Evolutionary conservation across 768 basidiomycete genomes (phyloP).

Genomic region (Cubamyces sp.): DNA sequence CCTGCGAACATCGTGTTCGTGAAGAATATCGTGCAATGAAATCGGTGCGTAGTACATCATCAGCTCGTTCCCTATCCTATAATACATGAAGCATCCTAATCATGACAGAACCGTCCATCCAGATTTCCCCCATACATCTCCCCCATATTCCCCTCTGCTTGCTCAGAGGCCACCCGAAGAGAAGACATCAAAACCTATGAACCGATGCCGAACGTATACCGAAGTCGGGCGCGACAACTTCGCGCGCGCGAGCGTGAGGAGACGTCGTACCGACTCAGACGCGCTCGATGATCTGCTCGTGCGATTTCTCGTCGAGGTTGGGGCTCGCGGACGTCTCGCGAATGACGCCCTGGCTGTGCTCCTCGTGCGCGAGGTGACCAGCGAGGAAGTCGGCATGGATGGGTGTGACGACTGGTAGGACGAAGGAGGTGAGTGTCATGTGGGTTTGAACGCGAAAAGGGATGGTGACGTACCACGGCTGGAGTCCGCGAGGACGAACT

Average conservation of each 20-base stretch:
- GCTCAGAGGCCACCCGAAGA: neutral
- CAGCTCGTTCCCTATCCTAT: too few relatives aligned
- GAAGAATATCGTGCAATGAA: too few relatives aligned
- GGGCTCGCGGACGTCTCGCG: conserved; percentile 5
- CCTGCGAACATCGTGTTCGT: too few relatives aligned
- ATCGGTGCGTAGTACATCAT: too few relatives aligned
- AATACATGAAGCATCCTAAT: too few relatives aligned
- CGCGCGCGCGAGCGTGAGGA: neutral
- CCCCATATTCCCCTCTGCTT: neutral
- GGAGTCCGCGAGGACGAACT: conserved; percentile 59
- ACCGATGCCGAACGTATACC: neutral
- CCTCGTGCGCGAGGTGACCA: conserved; percentile 31
- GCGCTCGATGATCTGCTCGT: conserved; percentile 21
- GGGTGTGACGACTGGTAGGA: conserved; percentile 29
- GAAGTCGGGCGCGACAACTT: neutral
- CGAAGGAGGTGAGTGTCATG: neutral
- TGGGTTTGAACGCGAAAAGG: neutral
- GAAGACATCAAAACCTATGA: neutral
- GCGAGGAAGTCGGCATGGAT: conserved; percentile 24
- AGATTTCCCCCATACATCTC: too few relatives aligned
- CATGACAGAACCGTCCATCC: too few relatives aligned
- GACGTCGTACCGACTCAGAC: conserved; percentile 4
- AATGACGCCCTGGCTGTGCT: conserved; percentile 27
- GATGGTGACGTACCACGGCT: conserved; percentile 51
- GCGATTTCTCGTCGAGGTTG: conserved; percentile 17